These are phyloP conservation scores for Datura wrightii DNA, from an alignment of 257 asterid species.

Conservation along the genomic window DNA sequence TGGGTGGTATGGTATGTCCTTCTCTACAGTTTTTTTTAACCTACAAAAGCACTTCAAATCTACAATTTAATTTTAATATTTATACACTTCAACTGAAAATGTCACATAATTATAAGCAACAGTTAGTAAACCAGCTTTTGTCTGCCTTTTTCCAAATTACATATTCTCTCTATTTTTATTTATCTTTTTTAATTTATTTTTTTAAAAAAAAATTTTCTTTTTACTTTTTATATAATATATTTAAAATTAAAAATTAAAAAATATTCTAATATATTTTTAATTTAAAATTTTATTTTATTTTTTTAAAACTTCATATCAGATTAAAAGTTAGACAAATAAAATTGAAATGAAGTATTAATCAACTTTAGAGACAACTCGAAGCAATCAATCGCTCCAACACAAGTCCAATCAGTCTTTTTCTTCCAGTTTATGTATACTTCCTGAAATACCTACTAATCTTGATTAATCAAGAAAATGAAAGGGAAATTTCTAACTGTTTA, in stretches of 20 bases:
- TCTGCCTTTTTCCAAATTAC: slow-evolving; percentile 6
- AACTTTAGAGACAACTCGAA: slow-evolving; percentile 19
- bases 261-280: too few relatives aligned
- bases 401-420: slow-evolving; percentile 25
- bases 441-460: not conserved
- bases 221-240: too few relatives aligned
- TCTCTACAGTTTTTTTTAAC: not conserved
- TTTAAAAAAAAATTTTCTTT: too few relatives aligned
- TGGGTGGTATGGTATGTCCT: not conserved
- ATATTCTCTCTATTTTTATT: too few relatives aligned
- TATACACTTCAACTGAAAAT: not conserved
- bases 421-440: not conserved
- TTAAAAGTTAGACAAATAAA: too few relatives aligned
- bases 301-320: too few relatives aligned
- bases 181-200: too few relatives aligned
- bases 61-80: not conserved
- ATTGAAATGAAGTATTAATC: not conserved
- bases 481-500: not conserved
- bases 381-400: not conserved
- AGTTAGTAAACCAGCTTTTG: not conserved
- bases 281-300: too few relatives aligned
- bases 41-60: slow-evolving; percentile 6
- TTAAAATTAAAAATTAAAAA: too few relatives aligned
- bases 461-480: not conserved
- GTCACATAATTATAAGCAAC: not conserved